phyloP scores from a whole-genome alignment of 345 rosid genomes.

The Alliaria petiolata region DNA sequence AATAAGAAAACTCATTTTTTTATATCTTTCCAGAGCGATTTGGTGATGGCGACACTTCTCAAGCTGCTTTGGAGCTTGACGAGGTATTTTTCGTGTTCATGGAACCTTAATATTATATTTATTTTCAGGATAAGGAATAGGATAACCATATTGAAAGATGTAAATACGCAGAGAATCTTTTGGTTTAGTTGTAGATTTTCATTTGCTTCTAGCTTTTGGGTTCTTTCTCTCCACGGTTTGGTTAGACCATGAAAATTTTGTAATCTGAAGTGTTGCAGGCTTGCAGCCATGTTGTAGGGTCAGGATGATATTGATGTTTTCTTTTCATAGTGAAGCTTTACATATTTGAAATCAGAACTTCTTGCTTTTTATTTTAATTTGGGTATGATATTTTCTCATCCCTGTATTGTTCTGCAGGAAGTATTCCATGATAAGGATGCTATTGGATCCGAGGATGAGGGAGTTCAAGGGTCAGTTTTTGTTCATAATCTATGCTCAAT shows the following conservation, averaged over 20 bases:
- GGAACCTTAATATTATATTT: no score
- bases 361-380: neutral
- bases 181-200: neutral
- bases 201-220: conserved; percentile 6
- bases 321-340: conserved; percentile 2
- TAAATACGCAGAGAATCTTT: neutral
- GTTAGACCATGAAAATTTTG: conserved; percentile 3
- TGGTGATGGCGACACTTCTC: conserved; percentile 97
- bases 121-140: conserved; percentile 1
- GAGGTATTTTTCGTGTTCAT: conserved; percentile 55
- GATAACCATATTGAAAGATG: neutral
- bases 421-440: conserved; percentile 56
- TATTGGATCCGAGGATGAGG: conserved; percentile 40
- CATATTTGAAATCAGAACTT: neutral
- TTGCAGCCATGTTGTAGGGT: neutral
- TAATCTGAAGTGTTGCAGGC: neutral
- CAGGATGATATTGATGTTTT: neutral
- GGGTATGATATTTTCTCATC: neutral
- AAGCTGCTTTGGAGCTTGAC: conserved; percentile 83
- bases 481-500: neutral
- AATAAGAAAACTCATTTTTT: conserved; percentile 1
- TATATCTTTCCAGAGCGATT: conserved; percentile 69
- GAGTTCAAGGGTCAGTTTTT: conserved; percentile 44
- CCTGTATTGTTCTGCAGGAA: conserved; percentile 50
- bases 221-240: neutral